These are phyloP conservation scores for Rhytidhysteron rufulum DNA, from an alignment of 2,329 filamentous ascomycete species.

Conservation along the genomic window DNA sequence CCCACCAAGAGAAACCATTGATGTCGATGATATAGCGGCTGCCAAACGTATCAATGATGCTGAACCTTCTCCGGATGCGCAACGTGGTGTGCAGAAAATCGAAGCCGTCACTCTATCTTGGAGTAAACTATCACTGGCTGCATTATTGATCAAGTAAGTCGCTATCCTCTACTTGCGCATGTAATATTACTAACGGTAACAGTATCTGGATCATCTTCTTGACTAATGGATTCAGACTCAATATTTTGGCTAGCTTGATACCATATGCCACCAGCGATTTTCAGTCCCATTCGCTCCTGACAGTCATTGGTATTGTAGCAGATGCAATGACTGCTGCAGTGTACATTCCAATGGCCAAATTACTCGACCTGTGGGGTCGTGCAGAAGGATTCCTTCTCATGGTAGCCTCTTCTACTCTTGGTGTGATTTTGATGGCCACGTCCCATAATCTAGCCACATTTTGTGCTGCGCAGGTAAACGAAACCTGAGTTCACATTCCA, in stretches of 20 bases:
- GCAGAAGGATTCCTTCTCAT: conserved; percentile 33
- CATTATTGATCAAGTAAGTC: conserved; percentile 31
- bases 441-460: conserved; percentile 49
- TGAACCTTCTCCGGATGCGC: conserved; percentile 11
- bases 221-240: too few species aligned
- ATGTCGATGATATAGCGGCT: neutral
- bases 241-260: conserved; percentile 30
- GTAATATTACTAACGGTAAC: too few species aligned
- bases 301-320: conserved; percentile 22
- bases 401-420: conserved; percentile 23
- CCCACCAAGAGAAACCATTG: too few species aligned
- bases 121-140: conserved; percentile 29
- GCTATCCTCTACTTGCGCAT: conserved; percentile 10
- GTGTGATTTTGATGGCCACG: conserved; percentile 62
- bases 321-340: conserved; percentile 27
- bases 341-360: conserved; percentile 35
- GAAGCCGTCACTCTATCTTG: conserved; percentile 37
- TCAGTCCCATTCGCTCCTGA: conserved; percentile 21
- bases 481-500: too few species aligned
- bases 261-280: conserved; percentile 30
- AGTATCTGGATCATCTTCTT: too few species aligned
- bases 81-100: conserved; percentile 31
- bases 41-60: neutral
- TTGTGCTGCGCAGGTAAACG: conserved; percentile 20
- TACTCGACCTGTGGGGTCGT: conserved; percentile 38